phyloP scores from a whole-genome alignment of 2,329 filamentous ascomycete species.

The Oidium heveae region DNA sequence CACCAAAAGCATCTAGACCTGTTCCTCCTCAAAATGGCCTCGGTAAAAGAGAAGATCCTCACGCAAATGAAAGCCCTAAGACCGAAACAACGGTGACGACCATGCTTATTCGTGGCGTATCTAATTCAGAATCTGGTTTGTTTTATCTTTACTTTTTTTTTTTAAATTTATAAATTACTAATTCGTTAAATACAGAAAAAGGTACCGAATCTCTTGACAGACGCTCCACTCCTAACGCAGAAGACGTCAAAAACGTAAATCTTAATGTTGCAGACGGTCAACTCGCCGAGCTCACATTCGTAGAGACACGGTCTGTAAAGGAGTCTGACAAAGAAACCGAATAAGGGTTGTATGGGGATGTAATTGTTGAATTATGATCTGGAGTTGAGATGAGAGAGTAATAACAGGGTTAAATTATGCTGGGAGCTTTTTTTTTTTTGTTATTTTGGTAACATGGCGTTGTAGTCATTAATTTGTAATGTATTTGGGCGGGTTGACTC shows the following conservation, averaged over 20 bases:
- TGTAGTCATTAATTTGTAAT: too few relatives aligned
- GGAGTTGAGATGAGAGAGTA: too few relatives aligned
- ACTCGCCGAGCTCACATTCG: slow-evolving; percentile 12
- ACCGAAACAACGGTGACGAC: slow-evolving; percentile 12
- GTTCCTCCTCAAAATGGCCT: not conserved
- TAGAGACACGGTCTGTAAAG: slow-evolving; percentile 10
- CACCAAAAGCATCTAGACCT: not conserved
- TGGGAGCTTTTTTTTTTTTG: too few relatives aligned
- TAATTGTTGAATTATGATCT: too few relatives aligned
- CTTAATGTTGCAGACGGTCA: slow-evolving; percentile 12
- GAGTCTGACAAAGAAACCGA: slow-evolving; percentile 5
- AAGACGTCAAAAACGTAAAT: slow-evolving; percentile 9
- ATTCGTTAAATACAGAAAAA: too few relatives aligned
- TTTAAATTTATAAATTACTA: too few relatives aligned
- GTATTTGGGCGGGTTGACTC: too few relatives aligned
- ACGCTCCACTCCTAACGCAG: slow-evolving; percentile 3
- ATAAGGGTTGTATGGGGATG: not conserved
- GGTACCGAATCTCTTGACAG: slow-evolving; percentile 1
- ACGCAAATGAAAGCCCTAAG: slow-evolving; percentile 3
- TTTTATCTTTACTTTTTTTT: not conserved
- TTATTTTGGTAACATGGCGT: too few relatives aligned
- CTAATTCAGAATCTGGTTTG: slow-evolving; percentile 5
- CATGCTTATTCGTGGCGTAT: slow-evolving; percentile 11
- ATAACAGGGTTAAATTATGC: too few relatives aligned
- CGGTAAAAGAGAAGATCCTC: not conserved